These are phyloP conservation scores for Teunomyces cretensis DNA, from an alignment of 805 yeast species.

Conservation along the genomic window DNA sequence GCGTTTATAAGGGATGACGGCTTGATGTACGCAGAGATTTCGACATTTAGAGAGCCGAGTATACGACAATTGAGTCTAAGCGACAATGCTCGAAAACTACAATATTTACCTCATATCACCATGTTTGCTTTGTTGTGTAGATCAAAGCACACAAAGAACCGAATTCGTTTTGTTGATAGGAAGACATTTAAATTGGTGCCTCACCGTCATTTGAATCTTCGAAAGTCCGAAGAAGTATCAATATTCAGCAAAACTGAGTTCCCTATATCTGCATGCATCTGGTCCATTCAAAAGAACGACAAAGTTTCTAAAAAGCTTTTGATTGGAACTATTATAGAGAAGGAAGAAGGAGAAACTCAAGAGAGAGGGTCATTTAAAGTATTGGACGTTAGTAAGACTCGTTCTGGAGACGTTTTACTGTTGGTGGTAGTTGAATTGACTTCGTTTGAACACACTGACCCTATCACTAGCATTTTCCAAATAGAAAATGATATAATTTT, in stretches of 20 bases:
- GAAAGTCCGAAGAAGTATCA: conserved; percentile 6
- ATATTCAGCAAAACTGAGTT: conserved; percentile 27
- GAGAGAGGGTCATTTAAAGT: conserved; percentile 33
- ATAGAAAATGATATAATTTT: conserved; percentile 33
- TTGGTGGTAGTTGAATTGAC: conserved; percentile 30
- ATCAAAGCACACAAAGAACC: conserved; percentile 22
- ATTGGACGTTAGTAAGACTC: conserved; percentile 27
- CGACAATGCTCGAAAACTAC: conserved; percentile 33
- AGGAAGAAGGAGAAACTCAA: not conserved
- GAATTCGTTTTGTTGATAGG: conserved; percentile 36
- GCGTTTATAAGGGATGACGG: conserved; percentile 39
- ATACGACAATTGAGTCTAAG: conserved; percentile 29
- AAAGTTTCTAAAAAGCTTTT: conserved; percentile 36
- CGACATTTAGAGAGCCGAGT: conserved; percentile 22
- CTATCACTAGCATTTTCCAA: conserved; percentile 36
- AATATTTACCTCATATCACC: conserved; percentile 27
- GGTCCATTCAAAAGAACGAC: conserved; percentile 32
- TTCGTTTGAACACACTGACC: conserved; percentile 30
- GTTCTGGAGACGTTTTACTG: conserved; percentile 13
- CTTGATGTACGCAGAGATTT: conserved; percentile 25
- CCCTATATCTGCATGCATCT: conserved; percentile 32
- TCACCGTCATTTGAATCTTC: conserved; percentile 13
- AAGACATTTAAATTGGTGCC: conserved; percentile 24
- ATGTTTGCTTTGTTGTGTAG: conserved; percentile 31
- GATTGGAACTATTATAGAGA: conserved; percentile 24